phyloP scores from a whole-genome alignment of 2,329 filamentous ascomycete genomes.

The Sporothrix euskadiensis region DNA sequence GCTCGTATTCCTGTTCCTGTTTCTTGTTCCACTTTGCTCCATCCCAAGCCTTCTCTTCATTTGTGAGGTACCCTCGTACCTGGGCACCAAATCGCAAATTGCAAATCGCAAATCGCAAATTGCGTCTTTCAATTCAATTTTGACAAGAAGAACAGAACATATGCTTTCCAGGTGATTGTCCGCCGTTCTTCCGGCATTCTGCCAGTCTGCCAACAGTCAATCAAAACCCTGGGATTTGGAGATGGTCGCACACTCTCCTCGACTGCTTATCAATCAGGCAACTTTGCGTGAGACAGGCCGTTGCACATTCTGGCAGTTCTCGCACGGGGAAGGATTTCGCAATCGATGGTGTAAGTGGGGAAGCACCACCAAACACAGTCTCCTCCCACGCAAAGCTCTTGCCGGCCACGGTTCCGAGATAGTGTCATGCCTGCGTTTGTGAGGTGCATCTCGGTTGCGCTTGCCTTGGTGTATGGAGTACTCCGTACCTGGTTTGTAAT shows the following conservation, averaged over 20 bases:
- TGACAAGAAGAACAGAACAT: background rate
- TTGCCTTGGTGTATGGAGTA: background rate
- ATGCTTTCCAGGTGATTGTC: background rate
- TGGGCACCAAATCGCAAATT: background rate
- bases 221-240: too few relatives aligned
- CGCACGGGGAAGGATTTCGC: conserved; percentile 13
- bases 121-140: background rate
- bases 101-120: background rate
- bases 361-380: background rate
- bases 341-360: conserved; percentile 27
- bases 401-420: conserved; percentile 22
- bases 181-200: too few relatives aligned
- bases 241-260: background rate
- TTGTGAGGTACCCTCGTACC: background rate
- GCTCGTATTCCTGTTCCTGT: background rate
- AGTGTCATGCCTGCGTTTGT: background rate
- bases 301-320: background rate
- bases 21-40: background rate
- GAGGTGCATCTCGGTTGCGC: background rate
- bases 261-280: background rate
- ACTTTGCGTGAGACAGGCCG: background rate
- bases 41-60: background rate
- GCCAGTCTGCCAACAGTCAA: conserved; percentile 13
- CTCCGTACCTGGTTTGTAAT: background rate
- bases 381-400: background rate